Percentiles rank a stretch among this genome's conserved stretches.
These are phyloP conservation scores for Cutaneotrichosporon sp. DNA, from an alignment of 1,284 basidiomycete species.

Conservation along the genomic window DNA sequence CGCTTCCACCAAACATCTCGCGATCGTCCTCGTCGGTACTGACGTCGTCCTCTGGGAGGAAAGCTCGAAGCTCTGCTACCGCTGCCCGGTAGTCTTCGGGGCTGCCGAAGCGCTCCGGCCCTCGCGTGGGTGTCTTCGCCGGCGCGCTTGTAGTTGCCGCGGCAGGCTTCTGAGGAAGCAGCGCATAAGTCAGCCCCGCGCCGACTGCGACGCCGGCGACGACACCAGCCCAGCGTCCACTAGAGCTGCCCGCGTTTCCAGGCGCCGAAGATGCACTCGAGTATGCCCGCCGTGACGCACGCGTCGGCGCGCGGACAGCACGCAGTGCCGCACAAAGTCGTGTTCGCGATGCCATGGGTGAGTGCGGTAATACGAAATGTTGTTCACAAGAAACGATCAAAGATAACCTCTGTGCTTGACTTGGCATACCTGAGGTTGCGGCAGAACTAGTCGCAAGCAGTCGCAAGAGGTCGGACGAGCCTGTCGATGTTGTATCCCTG, in stretches of 20 bases:
- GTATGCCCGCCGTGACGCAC: background rate
- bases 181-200: background rate
- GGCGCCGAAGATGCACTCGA: background rate
- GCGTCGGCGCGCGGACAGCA: background rate
- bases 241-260: background rate
- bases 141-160: background rate
- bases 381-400: background rate
- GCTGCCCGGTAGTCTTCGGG: constrained; percentile 12
- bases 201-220: background rate
- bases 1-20: constrained; percentile 6
- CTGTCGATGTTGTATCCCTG: no score
- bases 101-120: constrained; percentile 5
- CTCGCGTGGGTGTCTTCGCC: background rate
- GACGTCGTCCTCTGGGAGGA: constrained; percentile 9
- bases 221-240: background rate
- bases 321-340: background rate
- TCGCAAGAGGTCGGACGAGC: no score
- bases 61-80: constrained; percentile 5
- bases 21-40: constrained; percentile 9
- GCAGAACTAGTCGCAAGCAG: no score
- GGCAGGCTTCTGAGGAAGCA: background rate
- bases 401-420: background rate
- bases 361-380: no score
- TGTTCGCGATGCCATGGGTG: background rate
- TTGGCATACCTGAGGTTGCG: no score